These are phyloP conservation scores for Sungouiozyma intestinalis DNA, from an alignment of 805 yeast species.

Conservation along the genomic window DNA sequence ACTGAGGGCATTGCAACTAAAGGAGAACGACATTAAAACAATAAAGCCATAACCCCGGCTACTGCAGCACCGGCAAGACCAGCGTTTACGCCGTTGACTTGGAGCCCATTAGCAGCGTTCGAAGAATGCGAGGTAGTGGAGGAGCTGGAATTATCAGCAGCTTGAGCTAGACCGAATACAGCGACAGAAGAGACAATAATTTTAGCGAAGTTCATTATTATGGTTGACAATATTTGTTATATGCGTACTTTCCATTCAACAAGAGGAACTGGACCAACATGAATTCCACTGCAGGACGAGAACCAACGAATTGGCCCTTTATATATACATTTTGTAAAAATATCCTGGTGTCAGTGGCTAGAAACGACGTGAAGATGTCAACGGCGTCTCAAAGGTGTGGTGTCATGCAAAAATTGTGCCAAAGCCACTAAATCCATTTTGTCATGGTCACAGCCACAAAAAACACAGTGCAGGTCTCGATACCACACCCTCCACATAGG, in stretches of 20 bases:
- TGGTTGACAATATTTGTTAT: not conserved
- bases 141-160: slow-evolving; percentile 4
- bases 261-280: too few relatives aligned
- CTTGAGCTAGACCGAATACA: slow-evolving; percentile 5
- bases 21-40: slow-evolving; percentile 4
- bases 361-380: not conserved
- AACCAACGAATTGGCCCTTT: not conserved
- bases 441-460: not conserved
- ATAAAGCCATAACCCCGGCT: slow-evolving; percentile 10
- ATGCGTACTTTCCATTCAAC: too few relatives aligned
- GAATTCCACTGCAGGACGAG: too few relatives aligned
- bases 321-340: too few relatives aligned
- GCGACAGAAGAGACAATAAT: slow-evolving; percentile 7
- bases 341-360: not conserved
- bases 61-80: slow-evolving; percentile 10
- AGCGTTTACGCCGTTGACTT: slow-evolving; percentile 1
- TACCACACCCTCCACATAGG: too few relatives aligned
- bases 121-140: slow-evolving; percentile 1
- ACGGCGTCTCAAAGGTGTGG: not conserved
- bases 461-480: too few relatives aligned
- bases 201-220: slow-evolving; percentile 8
- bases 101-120: slow-evolving; percentile 4
- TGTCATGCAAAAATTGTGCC: slow-evolving; percentile 1
- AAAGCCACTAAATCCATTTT: slow-evolving; percentile 11
- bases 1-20: not conserved